A percentile compares a stretch with the other conserved stretches of the same genome.
phyloP scores from a whole-genome alignment of 2,329 filamentous ascomycete genomes.

The Xylariales sp. region DNA sequence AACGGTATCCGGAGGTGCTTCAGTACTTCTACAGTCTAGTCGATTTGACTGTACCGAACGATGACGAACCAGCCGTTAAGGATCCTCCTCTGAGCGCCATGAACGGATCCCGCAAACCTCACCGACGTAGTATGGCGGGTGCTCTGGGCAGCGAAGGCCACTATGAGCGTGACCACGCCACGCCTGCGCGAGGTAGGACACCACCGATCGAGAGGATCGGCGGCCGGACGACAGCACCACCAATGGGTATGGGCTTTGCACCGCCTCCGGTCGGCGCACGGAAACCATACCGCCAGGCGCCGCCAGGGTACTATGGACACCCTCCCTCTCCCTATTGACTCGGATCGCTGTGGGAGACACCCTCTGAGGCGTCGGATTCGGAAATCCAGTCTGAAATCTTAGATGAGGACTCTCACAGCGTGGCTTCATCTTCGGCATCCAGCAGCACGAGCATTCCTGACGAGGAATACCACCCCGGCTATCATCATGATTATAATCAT shows the following conservation, averaged over 20 bases:
- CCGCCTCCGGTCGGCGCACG: neutral
- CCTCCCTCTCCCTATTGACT: conserved; percentile 1
- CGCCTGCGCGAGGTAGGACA: conserved; percentile 22
- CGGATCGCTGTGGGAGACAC: conserved; percentile 6
- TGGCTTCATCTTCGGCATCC: conserved; percentile 1
- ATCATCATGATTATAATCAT: neutral
- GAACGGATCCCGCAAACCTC: conserved; percentile 41
- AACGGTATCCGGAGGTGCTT: conserved; percentile 75
- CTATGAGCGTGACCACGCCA: conserved; percentile 22
- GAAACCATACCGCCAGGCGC: neutral
- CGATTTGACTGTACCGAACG: conserved; percentile 58
- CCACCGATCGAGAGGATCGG: conserved; percentile 32
- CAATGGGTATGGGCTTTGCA: neutral
- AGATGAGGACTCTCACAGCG: conserved; percentile 7
- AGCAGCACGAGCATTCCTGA: conserved; percentile 3
- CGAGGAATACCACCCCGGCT: neutral
- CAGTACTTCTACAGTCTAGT: conserved; percentile 76
- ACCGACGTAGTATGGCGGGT: conserved; percentile 33
- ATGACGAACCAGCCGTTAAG: conserved; percentile 55
- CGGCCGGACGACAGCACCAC: conserved; percentile 27
- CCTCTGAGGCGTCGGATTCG: conserved; percentile 3
- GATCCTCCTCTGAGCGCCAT: conserved; percentile 56
- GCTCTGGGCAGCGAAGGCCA: conserved; percentile 33
- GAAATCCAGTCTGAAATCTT: conserved; percentile 3
- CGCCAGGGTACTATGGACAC: neutral